Base-by-base conservation (phyloP, 495 filamentous ascomycete genomes). In the Podospora pseudopauciseta region DNA sequence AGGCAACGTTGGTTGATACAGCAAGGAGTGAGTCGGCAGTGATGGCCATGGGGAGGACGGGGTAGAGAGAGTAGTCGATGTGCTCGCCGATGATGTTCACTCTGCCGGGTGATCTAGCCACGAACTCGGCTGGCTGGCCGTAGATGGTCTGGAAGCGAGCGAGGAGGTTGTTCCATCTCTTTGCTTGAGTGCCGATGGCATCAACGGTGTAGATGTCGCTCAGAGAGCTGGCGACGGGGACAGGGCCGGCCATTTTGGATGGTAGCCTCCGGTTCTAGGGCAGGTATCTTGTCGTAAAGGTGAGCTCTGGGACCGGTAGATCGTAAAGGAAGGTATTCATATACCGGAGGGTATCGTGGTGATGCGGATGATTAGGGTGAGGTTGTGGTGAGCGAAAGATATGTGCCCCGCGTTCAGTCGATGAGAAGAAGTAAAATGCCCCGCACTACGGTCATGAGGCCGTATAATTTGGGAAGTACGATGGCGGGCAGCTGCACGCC, bases 31-130 rank as follows among this genome's bases (percentile, higher is more conserved):
- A 88, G 77, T 99, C 95, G 61, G 92, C 91, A 19, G 89, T 92
- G 70, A 97, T 91, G 65, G 94, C 95, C 86, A 97, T 98, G 63
- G 95, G 95, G 19, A 99, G 84, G 60, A 97, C 94, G 75, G 94
- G 88, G 82, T 97, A 99, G 49, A 98, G 87, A 20, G 92, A 96
- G 79, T 99, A 99, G 83, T 99, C 95, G 74, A 99, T 97, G 81
- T 99, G 95, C 83, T 99, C 95, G 76, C 95, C 95, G 73, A 99
- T 97, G 77, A 99, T 95, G 83, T 98, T 98, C 68, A 99, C 95
- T 67, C 95, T 86, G 63, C 95, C 95, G 0, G 95, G 95, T 67
- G 93, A 96, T 60, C 95, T 88, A 1, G 95, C 86, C 6, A 98
- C 87, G 73, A 97, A 98, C 57, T 92, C 86, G 2, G 94, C 88